These are phyloP conservation scores for Tillandsia fasciculata DNA, from an alignment of 176 grass and related monocot genomes.

Conservation along the genomic window DNA sequence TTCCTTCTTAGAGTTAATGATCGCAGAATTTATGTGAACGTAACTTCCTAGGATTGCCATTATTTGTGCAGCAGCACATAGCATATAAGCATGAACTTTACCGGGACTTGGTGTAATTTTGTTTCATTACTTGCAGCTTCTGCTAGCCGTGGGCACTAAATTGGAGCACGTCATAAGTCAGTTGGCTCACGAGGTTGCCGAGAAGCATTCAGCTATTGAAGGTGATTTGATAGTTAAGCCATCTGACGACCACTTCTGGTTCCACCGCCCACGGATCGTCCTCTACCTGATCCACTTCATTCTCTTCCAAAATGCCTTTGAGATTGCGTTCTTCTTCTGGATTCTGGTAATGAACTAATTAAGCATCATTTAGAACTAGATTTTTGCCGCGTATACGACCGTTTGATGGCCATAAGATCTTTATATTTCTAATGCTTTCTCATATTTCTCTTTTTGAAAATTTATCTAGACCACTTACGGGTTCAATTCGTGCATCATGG, in stretches of 20 bases:
- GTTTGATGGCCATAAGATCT: neutral
- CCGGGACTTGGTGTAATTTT: too few relatives aligned
- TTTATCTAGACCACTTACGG: slow-evolving; percentile 55
- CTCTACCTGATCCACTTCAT: slow-evolving; percentile 90
- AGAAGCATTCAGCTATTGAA: slow-evolving; percentile 72
- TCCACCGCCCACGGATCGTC: slow-evolving; percentile 40
- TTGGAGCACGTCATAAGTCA: slow-evolving; percentile 80
- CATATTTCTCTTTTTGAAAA: slow-evolving; percentile 2
- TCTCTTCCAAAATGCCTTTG: slow-evolving; percentile 92
- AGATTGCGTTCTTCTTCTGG: slow-evolving; percentile 96
- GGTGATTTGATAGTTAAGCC: slow-evolving; percentile 70
- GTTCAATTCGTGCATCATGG: slow-evolving; percentile 91
- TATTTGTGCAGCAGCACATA: neutral
- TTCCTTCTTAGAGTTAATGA: neutral
- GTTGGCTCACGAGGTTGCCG: slow-evolving; percentile 68
- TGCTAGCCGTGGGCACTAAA: slow-evolving; percentile 75
- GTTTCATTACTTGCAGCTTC: slow-evolving; percentile 35
- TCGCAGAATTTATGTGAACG: neutral
- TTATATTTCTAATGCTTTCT: neutral
- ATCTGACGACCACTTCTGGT: slow-evolving; percentile 92
- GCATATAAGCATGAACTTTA: too few relatives aligned
- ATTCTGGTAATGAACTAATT: slow-evolving; percentile 40
- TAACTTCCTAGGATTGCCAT: neutral
- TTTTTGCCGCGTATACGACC: slow-evolving; percentile 7
- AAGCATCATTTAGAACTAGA: slow-evolving; percentile 5